phyloP scores from a whole-genome alignment of 2,329 filamentous ascomycete genomes.

The Setomelanomma holmii region DNA sequence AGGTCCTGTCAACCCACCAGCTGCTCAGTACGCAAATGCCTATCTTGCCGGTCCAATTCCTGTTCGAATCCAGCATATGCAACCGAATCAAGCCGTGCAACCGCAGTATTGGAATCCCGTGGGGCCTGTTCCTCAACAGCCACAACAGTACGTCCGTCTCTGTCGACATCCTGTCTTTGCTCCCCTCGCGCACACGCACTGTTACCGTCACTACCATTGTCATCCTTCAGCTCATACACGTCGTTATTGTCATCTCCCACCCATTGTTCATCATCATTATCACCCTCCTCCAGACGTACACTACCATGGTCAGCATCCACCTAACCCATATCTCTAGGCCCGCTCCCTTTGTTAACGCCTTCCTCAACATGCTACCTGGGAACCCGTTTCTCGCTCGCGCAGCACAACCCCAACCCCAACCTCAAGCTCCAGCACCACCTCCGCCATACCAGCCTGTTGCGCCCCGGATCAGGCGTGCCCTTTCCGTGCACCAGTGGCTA shows the following conservation, averaged over 20 bases:
- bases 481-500: not conserved
- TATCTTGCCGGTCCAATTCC: too few relatives aligned
- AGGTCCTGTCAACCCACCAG: conserved; percentile 1
- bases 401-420: not conserved
- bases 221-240: not conserved
- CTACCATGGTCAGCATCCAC: conserved; percentile 7
- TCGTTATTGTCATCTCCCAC: not conserved
- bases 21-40: too few relatives aligned
- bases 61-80: not conserved
- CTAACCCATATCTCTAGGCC: conserved; percentile 17
- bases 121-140: conserved; percentile 4
- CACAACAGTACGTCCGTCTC: conserved; percentile 3
- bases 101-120: conserved; percentile 1
- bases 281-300: not conserved
- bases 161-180: not conserved
- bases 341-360: not conserved
- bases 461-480: too few relatives aligned
- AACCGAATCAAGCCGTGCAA: conserved; percentile 4
- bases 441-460: not conserved
- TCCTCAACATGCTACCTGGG: not conserved
- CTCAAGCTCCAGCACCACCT: not conserved
- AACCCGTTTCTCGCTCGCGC: not conserved
- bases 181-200: not conserved
- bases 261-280: conserved; percentile 7
- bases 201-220: not conserved